Base-by-base conservation (phyloP, 148 eudicot species). In the Simmondsia chinensis region DNA sequence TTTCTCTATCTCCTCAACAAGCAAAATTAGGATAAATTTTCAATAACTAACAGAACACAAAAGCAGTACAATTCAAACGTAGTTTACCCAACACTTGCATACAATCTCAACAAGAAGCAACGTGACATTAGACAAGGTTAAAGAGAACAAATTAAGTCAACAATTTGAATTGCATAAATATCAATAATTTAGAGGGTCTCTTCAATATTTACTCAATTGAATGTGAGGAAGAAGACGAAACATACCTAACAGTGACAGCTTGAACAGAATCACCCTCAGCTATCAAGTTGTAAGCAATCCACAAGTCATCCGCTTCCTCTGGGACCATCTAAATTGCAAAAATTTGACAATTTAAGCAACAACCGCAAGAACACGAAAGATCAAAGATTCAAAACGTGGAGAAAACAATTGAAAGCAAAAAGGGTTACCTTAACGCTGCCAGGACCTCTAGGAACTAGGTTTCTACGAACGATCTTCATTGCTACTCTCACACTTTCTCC, bases 221-320 rank as follows among this genome's bases (percentile, higher is more conserved):
- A 28, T 24, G 1, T 20, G 5, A 1, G 25, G 38, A 10, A 7
- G 15, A 4, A 16, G 15, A 55, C 34, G 18, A 5, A 57, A 38
- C 19, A 48, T 54, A 88, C 97, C 97, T 82, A 33, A 89, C 93
- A 29, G 97, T 89, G 47, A 67, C 76, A 27, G 97, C 70, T 16
- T 64, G 12, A 9, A 89, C 93, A 35, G 63, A 40, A 44, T 89
- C 95, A 31, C 93, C 95, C 31, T 54, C 63, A 20, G 85, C 71
- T 25, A 89, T 81, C 64, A 89, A 59, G 68, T 89, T 89, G 59
- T 84, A 89, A 59, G 82, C 80, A 31, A 81, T 32, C 97, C 97
- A 89, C 35, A 89, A 56, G 52, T 89, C 97, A 57, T 89, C 97
- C 10, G 82, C 59, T 74, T 84, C 97, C 1, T 85, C 87, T 2